Evolutionary conservation across 2,329 filamentous ascomycete species (phyloP).

Genomic region (Xylaria multiplex): DNA sequence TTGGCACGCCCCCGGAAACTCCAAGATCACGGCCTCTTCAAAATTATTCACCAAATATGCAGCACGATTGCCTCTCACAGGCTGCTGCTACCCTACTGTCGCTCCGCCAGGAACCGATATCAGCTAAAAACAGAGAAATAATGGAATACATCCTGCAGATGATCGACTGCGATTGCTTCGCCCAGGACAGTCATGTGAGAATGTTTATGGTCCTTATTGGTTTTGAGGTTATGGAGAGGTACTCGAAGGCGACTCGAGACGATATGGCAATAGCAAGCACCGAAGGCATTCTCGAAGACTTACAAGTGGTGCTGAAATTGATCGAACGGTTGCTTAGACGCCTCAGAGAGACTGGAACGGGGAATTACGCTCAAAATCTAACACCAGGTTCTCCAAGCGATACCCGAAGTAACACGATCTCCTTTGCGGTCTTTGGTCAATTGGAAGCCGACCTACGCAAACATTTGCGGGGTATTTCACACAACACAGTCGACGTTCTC

Average conservation of each 20-base stretch:
- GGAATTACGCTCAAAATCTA: conserved; percentile 23
- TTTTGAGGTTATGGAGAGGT: conserved; percentile 40
- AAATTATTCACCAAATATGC: conserved; percentile 26
- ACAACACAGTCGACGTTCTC: conserved; percentile 35
- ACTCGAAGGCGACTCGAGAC: conserved; percentile 33
- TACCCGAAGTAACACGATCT: conserved; percentile 31
- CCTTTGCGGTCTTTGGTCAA: conserved; percentile 38
- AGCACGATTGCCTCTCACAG: conserved; percentile 40
- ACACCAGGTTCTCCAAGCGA: conserved; percentile 18
- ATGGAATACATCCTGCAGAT: conserved; percentile 39
- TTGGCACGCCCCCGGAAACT: conserved; percentile 40
- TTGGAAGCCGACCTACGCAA: conserved; percentile 38
- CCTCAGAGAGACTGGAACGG: conserved; percentile 32
- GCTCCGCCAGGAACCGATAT: conserved; percentile 30
- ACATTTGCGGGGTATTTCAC: conserved; percentile 37
- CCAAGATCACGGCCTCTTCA: conserved; percentile 32
- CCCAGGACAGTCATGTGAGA: conserved; percentile 34
- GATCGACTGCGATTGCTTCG: conserved; percentile 40
- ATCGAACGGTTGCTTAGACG: conserved; percentile 38
- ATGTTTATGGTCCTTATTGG: conserved; percentile 40
- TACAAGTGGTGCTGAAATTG: conserved; percentile 40
- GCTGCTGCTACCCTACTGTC: conserved; percentile 36
- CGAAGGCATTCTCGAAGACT: conserved; percentile 36
- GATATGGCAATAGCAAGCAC: conserved; percentile 32
- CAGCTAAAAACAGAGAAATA: conserved; percentile 27